Evolutionary conservation across 371 early-diverging fungal genomes (phyloP), one percentile per base, ranked within the genome.

Genomic region (Syncephalastrum contaminatum): DNA sequence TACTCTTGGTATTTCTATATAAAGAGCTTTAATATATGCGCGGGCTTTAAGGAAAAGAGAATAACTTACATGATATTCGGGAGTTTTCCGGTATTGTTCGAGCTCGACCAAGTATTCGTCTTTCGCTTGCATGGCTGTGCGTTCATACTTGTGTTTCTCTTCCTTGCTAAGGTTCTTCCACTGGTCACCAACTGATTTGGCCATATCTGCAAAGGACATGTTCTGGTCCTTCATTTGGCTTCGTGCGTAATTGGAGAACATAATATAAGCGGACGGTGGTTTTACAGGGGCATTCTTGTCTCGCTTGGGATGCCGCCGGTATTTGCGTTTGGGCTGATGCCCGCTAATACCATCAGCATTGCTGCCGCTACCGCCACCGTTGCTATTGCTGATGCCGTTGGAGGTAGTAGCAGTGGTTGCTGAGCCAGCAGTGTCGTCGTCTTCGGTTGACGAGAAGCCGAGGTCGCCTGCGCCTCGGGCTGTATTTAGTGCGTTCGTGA

Each of bases 251-350:
- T 77, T 74, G 16, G 79, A 70, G 39, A 76, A 81, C 67, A 72
- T 69, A n/a, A 81, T 75, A 44, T 81, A 81, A 1, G 81, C 81
- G 0, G 81, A 80, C 3, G 67, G 66, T 13, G 81, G 81, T 48
- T 81, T 81, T 14, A 64, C 45, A 19, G 81, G 81, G 1, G 75
- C 77, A 53, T 75, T 68, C 15, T 64, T 59, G 57, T 81, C 81
- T 1, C 69, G 67, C 48, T 77, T 76, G n/a, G 81, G 66, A 42
- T 74, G 80, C 6, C 79, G 65, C 25, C 75, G 49, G 47, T 81
- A 79, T 50, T 70, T 73, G 22, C 81, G 59, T 51, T 81, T 81
- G 4, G 52, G 46, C 30, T 50, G 56, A 14, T 51, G 42, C 54
- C 7, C 36, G 36, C 36, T 30, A 30, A 30, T 8, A 30, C 36